A percentile compares a stretch with the other conserved stretches of the same genome.
These are phyloP conservation scores for Capsicum baccatum DNA, from an alignment of 257 asterid genomes.

Conservation along the genomic window DNA sequence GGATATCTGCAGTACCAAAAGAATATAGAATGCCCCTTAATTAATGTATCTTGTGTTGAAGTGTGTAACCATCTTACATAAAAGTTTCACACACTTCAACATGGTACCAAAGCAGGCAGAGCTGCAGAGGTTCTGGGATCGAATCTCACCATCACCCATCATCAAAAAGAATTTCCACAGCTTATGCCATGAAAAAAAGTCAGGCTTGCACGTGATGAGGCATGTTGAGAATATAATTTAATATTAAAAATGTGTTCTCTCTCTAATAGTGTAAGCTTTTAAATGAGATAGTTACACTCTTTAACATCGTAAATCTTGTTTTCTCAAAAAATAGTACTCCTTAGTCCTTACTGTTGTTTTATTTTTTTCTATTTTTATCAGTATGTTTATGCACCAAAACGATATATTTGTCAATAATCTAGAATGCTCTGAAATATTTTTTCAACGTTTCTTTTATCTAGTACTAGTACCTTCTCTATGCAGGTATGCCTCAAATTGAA, in stretches of 20 bases:
- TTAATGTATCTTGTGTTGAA: neutral
- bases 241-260: neutral
- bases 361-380: neutral
- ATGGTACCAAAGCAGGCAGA: neutral
- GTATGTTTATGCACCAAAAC: neutral
- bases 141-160: neutral
- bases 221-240: neutral
- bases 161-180: neutral
- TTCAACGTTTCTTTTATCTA: neutral
- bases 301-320: neutral
- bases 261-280: neutral
- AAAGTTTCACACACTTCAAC: neutral
- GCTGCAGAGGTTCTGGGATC: neutral
- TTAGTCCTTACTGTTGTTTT: neutral
- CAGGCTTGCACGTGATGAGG: neutral
- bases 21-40: conserved; percentile 8
- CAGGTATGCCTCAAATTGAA: neutral
- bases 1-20: neutral
- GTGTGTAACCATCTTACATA: neutral
- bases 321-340: neutral
- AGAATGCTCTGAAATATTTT: neutral
- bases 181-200: neutral
- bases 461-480: conserved; percentile 17
- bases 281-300: neutral
- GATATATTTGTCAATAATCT: neutral